Conservation (phyloP, 148 eudicot genomes). For the Rhododendron simsii region DNA sequence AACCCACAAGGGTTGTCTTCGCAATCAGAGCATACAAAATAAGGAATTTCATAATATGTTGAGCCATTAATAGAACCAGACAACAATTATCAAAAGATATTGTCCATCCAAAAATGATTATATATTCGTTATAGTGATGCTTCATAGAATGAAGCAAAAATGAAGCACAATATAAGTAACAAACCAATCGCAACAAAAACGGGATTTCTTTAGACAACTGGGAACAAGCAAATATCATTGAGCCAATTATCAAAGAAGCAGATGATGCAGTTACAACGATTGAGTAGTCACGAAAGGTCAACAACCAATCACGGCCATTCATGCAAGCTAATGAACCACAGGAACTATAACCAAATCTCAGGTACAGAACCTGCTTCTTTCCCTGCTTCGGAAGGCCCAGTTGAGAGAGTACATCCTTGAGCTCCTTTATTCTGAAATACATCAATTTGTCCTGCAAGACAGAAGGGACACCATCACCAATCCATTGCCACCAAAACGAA, state of each 20-base stretch:
- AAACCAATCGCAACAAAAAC: neutral
- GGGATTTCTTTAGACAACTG: neutral
- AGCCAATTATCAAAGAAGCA: neutral
- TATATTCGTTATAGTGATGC: neutral
- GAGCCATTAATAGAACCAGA: neutral
- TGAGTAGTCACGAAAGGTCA: neutral
- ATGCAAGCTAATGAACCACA: neutral
- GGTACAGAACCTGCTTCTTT: constrained; percentile 78
- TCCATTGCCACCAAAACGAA: neutral
- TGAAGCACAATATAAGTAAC: neutral
- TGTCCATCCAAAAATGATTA: neutral
- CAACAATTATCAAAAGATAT: neutral
- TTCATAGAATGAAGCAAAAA: neutral
- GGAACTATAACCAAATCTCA: neutral
- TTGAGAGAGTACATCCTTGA: constrained; percentile 87
- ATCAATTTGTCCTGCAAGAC: constrained; percentile 73
- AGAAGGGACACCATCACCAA: constrained; percentile 1
- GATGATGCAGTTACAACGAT: neutral
- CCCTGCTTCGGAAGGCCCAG: constrained; percentile 96
- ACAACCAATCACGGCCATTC: neutral
- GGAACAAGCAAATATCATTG: neutral
- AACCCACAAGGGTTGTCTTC: neutral
- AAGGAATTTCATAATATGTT: neutral
- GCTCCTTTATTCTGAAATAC: constrained; percentile 92
- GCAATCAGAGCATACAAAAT: neutral